A percentile compares a stretch with the other conserved stretches of the same genome.
phyloP scores from a whole-genome alignment of 2,329 filamentous ascomycete genomes.

The Colletotrichum higginsianum region DNA sequence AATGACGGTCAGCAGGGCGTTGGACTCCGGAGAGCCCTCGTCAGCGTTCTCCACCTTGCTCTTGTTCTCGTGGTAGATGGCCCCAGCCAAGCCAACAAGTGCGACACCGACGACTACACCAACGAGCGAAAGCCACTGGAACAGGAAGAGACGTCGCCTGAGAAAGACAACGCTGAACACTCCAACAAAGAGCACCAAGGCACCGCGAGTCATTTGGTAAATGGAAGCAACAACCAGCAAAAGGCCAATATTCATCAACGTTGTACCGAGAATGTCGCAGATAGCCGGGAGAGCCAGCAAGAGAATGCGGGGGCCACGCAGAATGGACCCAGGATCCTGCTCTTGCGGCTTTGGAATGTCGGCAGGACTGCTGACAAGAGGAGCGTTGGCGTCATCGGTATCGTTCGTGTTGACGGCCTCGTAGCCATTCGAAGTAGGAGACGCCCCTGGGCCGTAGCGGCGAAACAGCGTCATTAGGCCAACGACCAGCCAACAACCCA shows the following conservation, averaged over 20 bases:
- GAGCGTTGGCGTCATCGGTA: conserved; percentile 60
- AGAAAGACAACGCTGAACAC: conserved; percentile 95
- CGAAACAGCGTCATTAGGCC: conserved; percentile 77
- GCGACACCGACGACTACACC: conserved; percentile 91
- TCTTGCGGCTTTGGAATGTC: conserved; percentile 64
- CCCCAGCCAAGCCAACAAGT: conserved; percentile 90
- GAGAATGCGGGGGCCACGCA: conserved; percentile 79
- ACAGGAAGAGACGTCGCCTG: conserved; percentile 82
- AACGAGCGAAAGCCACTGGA: conserved; percentile 92
- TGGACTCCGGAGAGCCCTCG: conserved; percentile 43
- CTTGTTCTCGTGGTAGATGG: conserved; percentile 80
- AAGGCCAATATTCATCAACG: conserved; percentile 96
- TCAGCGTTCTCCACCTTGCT: conserved; percentile 54
- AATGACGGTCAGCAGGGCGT: conserved; percentile 78
- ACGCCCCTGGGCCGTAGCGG: conserved; percentile 64
- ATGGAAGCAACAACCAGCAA: conserved; percentile 96
- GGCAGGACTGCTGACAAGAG: conserved; percentile 59
- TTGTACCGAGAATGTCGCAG: conserved; percentile 95
- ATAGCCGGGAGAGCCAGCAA: conserved; percentile 88
- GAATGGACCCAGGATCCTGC: conserved; percentile 67
- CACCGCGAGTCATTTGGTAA: conserved; percentile 98
- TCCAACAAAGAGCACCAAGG: conserved; percentile 94
- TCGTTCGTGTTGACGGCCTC: conserved; percentile 70
- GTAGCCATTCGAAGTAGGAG: conserved; percentile 71
- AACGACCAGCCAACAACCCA: conserved; percentile 95